Conservation (phyloP, 495 filamentous ascomycete species). For the Penicillium parvum region DNA sequence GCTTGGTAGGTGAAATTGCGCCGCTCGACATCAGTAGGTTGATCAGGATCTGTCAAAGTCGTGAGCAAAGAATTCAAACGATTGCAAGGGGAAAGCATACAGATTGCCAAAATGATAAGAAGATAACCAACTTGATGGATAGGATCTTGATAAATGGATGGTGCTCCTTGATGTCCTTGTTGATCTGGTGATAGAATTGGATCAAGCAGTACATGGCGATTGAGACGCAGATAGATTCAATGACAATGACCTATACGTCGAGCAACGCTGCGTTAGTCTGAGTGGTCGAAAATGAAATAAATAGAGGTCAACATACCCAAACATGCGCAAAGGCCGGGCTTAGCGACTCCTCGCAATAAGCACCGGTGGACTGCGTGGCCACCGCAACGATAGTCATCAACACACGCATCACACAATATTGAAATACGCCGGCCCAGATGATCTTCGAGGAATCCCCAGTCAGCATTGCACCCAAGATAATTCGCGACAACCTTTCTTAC, state of each 20-base stretch:
- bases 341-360: constrained; percentile 64
- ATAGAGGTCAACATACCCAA: constrained; percentile 52
- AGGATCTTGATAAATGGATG: constrained; percentile 76
- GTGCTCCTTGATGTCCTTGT: constrained; percentile 61
- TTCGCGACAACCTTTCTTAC: constrained; percentile 29
- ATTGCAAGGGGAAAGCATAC: constrained; percentile 27
- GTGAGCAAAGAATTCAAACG: background rate
- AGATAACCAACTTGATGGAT: constrained; percentile 91
- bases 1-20: constrained; percentile 55
- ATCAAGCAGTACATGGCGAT: constrained; percentile 92
- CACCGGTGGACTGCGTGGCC: constrained; percentile 51
- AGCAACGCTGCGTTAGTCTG: too few relatives aligned
- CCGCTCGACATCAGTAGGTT: constrained; percentile 61
- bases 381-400: constrained; percentile 55
- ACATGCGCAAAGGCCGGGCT: constrained; percentile 64
- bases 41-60: constrained; percentile 50
- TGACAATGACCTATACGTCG: constrained; percentile 51
- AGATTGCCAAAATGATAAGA: constrained; percentile 90
- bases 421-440: constrained; percentile 68
- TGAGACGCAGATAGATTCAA: constrained; percentile 69
- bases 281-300: constrained; percentile 36
- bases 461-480: background rate
- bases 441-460: constrained; percentile 38
- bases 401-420: constrained; percentile 71
- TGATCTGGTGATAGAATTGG: constrained; percentile 81